A percentile compares a stretch with the other conserved stretches of the same genome.
phyloP scores from a whole-genome alignment of 495 filamentous ascomycete species.

The Pseudotulostoma volvatum region DNA sequence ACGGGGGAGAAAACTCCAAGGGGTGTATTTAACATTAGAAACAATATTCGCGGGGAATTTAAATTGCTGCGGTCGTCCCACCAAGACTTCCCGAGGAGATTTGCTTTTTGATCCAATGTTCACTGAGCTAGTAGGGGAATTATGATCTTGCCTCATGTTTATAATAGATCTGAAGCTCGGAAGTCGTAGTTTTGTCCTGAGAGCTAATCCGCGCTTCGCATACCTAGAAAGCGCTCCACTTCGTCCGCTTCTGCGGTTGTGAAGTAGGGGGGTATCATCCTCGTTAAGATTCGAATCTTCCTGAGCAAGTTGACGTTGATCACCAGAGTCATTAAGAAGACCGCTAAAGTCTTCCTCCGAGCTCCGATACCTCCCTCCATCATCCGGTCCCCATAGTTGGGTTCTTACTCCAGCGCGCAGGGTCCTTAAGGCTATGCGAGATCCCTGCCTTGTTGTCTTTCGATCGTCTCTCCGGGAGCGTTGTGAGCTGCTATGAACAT shows the following conservation, averaged over 20 bases:
- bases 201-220: constrained; percentile 14
- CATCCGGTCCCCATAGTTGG: constrained; percentile 37
- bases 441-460: constrained; percentile 28
- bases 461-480: constrained; percentile 25
- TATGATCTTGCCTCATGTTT: too few species aligned
- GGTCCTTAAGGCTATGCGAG: constrained; percentile 53
- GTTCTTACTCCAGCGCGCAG: constrained; percentile 50
- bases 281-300: constrained; percentile 30
- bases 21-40: constrained; percentile 97
- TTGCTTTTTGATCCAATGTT: constrained; percentile 4
- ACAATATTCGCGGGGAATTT: constrained; percentile 56
- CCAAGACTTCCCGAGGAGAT: constrained; percentile 27
- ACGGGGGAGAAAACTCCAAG: constrained; percentile 81
- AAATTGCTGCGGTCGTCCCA: constrained; percentile 24
- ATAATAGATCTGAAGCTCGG: constrained; percentile 16
- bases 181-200: constrained; percentile 16
- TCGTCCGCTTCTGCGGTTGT: constrained; percentile 10
- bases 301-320: constrained; percentile 36
- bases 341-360: constrained; percentile 40
- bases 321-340: constrained; percentile 35
- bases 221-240: neutral
- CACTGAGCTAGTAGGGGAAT: constrained; percentile 4
- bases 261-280: constrained; percentile 52
- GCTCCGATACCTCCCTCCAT: constrained; percentile 23
- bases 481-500: constrained; percentile 19